phyloP scores from a whole-genome alignment of 306 rosid species.

The Fragaria vesca region DNA sequence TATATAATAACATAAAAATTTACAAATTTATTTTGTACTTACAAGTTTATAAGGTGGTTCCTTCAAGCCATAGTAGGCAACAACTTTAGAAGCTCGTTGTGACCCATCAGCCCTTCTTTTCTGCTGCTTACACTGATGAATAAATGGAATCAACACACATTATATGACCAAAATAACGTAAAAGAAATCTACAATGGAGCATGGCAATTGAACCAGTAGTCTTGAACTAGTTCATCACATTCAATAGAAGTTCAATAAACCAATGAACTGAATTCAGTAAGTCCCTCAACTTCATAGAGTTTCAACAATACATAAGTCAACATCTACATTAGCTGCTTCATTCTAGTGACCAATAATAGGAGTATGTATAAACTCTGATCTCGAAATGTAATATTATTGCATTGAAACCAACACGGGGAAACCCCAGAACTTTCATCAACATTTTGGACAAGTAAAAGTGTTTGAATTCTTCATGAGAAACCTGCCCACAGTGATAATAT shows the following conservation, averaged over 20 bases:
- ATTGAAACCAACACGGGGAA: not conserved
- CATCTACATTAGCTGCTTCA: not conserved
- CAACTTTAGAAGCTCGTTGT: conserved; percentile 45
- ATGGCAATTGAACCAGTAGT: conserved; percentile 16
- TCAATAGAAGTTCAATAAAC: not conserved
- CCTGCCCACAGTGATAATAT: not conserved
- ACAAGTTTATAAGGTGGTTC: conserved; percentile 85
- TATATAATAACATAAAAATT: not conserved
- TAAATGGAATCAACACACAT: conserved; percentile 17
- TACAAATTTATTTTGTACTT: conserved; percentile 21
- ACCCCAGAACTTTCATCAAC: not conserved
- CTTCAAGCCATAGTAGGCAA: conserved; percentile 76
- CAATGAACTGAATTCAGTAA: not conserved
- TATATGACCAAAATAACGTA: conserved; percentile 1
- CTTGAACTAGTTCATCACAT: not conserved
- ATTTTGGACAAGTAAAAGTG: not conserved
- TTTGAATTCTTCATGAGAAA: not conserved
- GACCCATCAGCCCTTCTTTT: conserved; percentile 35
- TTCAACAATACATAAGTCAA: not conserved
- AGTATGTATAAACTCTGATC: not conserved
- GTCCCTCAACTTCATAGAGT: not conserved
- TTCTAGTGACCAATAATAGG: not conserved
- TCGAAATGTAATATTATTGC: not conserved
- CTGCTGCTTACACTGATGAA: conserved; percentile 37
- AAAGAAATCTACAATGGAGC: conserved; percentile 3